These are phyloP conservation scores for Geotrichum cucujoidarum DNA, from an alignment of 1,139 yeast genomes.

Conservation along the genomic window DNA sequence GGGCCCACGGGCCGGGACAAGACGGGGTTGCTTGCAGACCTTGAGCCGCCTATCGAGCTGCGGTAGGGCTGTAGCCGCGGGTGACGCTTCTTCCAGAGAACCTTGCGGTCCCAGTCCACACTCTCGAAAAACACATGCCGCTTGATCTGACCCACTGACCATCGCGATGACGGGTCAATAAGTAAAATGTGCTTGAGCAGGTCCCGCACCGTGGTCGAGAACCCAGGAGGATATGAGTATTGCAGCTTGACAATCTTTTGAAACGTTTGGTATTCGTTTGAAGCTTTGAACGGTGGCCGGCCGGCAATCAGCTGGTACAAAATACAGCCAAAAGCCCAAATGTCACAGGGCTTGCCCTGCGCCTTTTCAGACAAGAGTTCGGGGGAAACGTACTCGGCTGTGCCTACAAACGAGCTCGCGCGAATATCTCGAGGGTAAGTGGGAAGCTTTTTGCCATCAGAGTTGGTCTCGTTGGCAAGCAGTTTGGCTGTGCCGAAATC, in stretches of 20 bases:
- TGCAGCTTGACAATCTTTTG: conserved; percentile 85
- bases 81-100: conserved; percentile 64
- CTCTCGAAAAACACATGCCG: conserved; percentile 67
- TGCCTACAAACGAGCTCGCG: conserved; percentile 82
- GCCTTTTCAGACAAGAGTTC: conserved; percentile 78
- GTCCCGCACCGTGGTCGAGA: conserved; percentile 66
- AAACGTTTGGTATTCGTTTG: conserved; percentile 91
- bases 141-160: conserved; percentile 61
- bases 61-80: conserved; percentile 82
- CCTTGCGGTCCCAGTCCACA: conserved; percentile 62
- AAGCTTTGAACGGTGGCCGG: conserved; percentile 90
- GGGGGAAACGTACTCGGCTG: conserved; percentile 89
- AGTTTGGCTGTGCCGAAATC: conserved; percentile 97
- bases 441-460: conserved; percentile 22
- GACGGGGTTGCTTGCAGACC: conserved; percentile 23
- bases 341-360: conserved; percentile 83
- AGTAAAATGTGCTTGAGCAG: conserved; percentile 65
- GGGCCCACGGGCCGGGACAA: background rate
- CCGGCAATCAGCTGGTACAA: conserved; percentile 92
- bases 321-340: conserved; percentile 97
- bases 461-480: conserved; percentile 48
- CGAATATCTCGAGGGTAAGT: conserved; percentile 49
- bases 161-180: conserved; percentile 60
- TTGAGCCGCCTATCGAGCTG: conserved; percentile 30
- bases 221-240: conserved; percentile 74